Base-by-base conservation (phyloP, 208 protist genomes). In the Leishmania turanica region DNA sequence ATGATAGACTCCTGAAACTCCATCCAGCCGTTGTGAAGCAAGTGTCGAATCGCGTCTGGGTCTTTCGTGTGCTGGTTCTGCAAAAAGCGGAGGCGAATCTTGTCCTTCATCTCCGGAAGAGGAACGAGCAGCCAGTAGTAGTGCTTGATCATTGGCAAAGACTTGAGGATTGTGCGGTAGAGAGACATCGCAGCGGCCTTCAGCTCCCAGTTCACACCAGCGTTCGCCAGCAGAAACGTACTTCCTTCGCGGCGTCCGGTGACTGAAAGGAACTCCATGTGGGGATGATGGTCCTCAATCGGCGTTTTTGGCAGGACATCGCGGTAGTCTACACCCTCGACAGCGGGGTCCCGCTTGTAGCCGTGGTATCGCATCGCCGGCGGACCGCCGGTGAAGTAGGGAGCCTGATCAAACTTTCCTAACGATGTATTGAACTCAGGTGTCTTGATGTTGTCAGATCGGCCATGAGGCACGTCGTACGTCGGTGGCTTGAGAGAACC, bases 1-100 rank as follows among this genome's bases (percentile, higher is more conserved):
- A 96, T 89, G 78, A 95, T 87, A 8, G 86, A 82, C 77, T 97
- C 92, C 80, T 96, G 91, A 78, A 92, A 97, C 84, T 97, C 94
- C 90, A 96, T 92, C 93, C 94, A 97, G 9, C 94, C 94, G 80
- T 94, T 96, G 86, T 96, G 90, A 69, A 97, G 84, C 64, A 97
- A 81, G 80, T 97, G 94, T 8, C 92, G 86, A 81, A 97, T 95
- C 21, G 94, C 94, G 82, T 97, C 94, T 47, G 92, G 91, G 81
- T 97, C 94, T 68, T 95, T 94, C 11, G 91, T 91, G 86, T 97
- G 88, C 78, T 96, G 92, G 77, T 97, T 97, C 77, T 96, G 92
- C 69, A 93, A 74, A 84, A 97, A 97, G 47, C 92, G 90, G 24
- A 92, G 80, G 37, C 94, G 92, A 75, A 97, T 88, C 65, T 96